These are phyloP conservation scores for Vachellia collinsii DNA, from an alignment of 306 rosid genomes.

Conservation along the genomic window DNA sequence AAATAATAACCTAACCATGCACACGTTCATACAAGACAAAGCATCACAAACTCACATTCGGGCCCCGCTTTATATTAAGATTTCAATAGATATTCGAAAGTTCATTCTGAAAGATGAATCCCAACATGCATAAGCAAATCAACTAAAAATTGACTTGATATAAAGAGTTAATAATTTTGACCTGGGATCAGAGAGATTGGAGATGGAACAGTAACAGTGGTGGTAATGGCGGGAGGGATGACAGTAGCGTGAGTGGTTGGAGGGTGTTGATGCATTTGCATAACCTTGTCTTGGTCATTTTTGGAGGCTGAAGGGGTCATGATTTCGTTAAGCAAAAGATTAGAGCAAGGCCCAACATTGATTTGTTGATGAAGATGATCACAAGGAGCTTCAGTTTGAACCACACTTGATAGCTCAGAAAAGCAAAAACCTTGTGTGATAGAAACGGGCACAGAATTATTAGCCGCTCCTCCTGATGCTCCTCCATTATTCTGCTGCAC, in stretches of 20 bases:
- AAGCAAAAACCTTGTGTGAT: slow-evolving; percentile 67
- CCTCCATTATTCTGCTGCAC: slow-evolving; percentile 34
- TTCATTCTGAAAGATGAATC: not conserved
- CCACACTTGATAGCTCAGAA: slow-evolving; percentile 64
- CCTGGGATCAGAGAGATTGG: slow-evolving; percentile 62
- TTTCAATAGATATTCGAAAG: not conserved
- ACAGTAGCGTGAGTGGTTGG: slow-evolving; percentile 20
- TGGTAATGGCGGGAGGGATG: slow-evolving; percentile 35
- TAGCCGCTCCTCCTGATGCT: slow-evolving; percentile 10
- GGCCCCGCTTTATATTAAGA: too few species aligned
- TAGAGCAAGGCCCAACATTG: slow-evolving; percentile 52
- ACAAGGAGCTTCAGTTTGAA: slow-evolving; percentile 40
- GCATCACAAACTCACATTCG: not conserved
- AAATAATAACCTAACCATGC: slow-evolving; percentile 61
- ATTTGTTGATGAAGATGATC: slow-evolving; percentile 38
- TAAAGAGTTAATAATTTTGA: slow-evolving; percentile 30
- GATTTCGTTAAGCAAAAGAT: slow-evolving; percentile 69
- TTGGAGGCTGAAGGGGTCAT: slow-evolving; percentile 54
- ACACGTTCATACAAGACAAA: slow-evolving; percentile 55
- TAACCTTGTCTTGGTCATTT: slow-evolving; percentile 54
- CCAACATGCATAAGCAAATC: not conserved
- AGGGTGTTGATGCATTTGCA: slow-evolving; percentile 46
- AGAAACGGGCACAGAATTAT: not conserved
- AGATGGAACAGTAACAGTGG: slow-evolving; percentile 49
- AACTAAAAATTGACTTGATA: not conserved